A percentile compares a stretch with the other conserved stretches of the same genome.
phyloP scores from a whole-genome alignment of 1,284 basidiomycete species.

The Caloboletus firmus region DNA sequence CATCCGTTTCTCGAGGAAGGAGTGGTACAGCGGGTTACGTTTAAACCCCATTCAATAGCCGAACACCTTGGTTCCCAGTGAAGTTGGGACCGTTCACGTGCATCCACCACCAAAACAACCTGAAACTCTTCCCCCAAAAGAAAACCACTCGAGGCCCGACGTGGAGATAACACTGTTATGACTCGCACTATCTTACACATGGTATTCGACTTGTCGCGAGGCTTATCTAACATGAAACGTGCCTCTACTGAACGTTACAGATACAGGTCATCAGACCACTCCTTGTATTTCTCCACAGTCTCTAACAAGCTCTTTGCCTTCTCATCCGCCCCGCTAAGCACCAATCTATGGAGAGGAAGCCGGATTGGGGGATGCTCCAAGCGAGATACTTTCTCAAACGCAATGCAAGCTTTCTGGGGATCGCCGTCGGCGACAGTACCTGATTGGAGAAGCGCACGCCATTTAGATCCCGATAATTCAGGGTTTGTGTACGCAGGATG shows the following conservation, averaged over 20 bases:
- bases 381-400: conserved; percentile 18
- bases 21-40: not conserved
- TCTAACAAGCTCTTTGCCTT: conserved; percentile 12
- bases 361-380: conserved; percentile 32
- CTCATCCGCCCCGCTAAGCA: not conserved
- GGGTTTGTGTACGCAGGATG: conserved; percentile 24
- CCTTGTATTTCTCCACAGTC: conserved; percentile 23
- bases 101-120: not conserved
- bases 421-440: conserved; percentile 9
- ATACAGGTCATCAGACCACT: conserved; percentile 36
- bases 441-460: not conserved
- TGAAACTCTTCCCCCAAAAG: not conserved
- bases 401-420: conserved; percentile 23
- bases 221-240: too few relatives aligned
- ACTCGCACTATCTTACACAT: too few relatives aligned
- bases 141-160: too few relatives aligned
- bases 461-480: conserved; percentile 6
- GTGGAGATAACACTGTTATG: too few relatives aligned
- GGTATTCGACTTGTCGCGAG: too few relatives aligned
- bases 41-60: not conserved
- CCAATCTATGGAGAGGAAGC: conserved; percentile 23
- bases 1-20: not conserved
- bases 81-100: not conserved
- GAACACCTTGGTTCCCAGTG: too few relatives aligned
- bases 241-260: too few relatives aligned